Base-by-base conservation (phyloP, 768 basidiomycete genomes). In the Amanita subjunquillea region DNA sequence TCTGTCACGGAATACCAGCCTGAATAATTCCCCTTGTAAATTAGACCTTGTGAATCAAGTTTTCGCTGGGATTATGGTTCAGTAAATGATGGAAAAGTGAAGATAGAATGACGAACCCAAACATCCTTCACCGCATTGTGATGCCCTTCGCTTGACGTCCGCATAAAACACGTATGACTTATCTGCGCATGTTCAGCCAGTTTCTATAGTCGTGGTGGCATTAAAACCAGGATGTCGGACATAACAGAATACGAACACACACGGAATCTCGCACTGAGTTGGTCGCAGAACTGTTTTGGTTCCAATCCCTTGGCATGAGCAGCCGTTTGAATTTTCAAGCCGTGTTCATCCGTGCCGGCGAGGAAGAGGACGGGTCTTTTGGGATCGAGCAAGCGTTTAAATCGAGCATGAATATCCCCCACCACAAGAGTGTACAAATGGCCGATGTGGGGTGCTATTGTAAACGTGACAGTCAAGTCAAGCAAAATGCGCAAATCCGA, bases 1-100 rank as follows among this genome's bases (percentile, higher is more conserved):
- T 96, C 93, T 2, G 89, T 87, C 40, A 94, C 74, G 47, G 90
- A 90, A 63, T 96, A 95, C 85, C 91, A 94, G 40, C 92, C 92
- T 12, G 78, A 73, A 66, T 96, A 92, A 2, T 74, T 72, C 36
- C 83, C 85, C 62, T 91, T 92, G 68, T 92, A 94, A 45, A 95
- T 86, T 57, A 81, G 76, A 1, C 83, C 87, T 56, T 76, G 72
- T 5, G 69, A 71, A 34, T 74, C 68, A 4, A 93, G 75, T 42
- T 69, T 63, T 22, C 72, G 70, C 83, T 84, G 51, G n/a, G 29
- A 34, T 25, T 56, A 32, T 37, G 36, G 10, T 9, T 23, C 49
- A 45, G 30, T 38, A 52, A 30, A n/a, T 25, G n/a, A 39, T 23
- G 34, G 30, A 5, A 34, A 36, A 7, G 23, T 12, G 15, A 20